Evolutionary conservation across 495 filamentous ascomycete species (phyloP), one percentile per base, ranked within the genome.

Genomic region (Neurospora sp.): DNA sequence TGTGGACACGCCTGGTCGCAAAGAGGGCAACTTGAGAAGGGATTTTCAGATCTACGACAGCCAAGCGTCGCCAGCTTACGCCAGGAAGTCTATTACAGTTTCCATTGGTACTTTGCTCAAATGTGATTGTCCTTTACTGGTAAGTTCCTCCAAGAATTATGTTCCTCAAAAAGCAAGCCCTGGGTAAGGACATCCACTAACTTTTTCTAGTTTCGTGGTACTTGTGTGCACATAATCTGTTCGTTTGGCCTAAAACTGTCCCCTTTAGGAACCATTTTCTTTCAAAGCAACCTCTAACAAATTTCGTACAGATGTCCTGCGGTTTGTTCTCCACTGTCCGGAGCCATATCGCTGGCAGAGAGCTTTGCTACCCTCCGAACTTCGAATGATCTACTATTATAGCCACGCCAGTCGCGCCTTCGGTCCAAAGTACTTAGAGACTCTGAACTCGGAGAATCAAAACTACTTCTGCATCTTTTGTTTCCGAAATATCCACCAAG

Each of bases 21-120:
- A 3, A 5, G 1, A n/a, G 8, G 46, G 4, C n/a, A 20, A 7
- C 0, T 23, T 23, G 9, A 49, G 46, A 49, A 49, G 46, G 8
- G 18, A 49, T 11, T 49, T 23, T 18, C 2, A 4, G n/a, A 20
- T 49, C 6, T 49, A 0, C 7, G 44, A 49, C 8, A 0, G n/a
- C 3, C n/a, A 2, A 0, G 3, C 10, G 6, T 46, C 7, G 14
- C 5, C 2, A 16, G 2, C 0, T 2, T 5, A 42, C 12, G 1
- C 0, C 0, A 5, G 14, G 40, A n/a, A 46, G 18, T 7, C 6
- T 20, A 4, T 11, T 23, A 20, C 46, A 0, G 46, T 49, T 23
- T 49, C 46, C 8, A 49, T 49, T 49, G 46, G 1, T 23, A 23
- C n/a, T 4, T 9, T 49, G 2, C 3, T 23, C 46, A 20, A 49